Base-by-base conservation (phyloP, 768 basidiomycete species). In the Boletus pseudo-olivaceus region DNA sequence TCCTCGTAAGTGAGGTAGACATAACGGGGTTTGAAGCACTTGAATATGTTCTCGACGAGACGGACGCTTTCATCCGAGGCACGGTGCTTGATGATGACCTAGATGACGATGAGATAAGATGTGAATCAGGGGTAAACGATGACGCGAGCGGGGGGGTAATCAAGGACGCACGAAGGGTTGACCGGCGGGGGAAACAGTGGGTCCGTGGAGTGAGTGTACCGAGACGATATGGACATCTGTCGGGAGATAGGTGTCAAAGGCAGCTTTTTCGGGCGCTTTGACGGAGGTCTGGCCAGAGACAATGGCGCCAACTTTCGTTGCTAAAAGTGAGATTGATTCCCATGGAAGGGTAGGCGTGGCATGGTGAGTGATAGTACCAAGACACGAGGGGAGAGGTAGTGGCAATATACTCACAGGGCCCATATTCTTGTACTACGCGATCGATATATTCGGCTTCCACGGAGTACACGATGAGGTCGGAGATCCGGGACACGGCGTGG, bases 211-310 rank as follows among this genome's bases (percentile, higher is more conserved):
- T 19, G 94, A 97, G 73, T 99, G 97, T 52, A 93, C 82, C 0
- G 94, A 97, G 43, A 98, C 82, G 62, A 99, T 94, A 62, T 87
- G 80, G 12, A 90, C 86, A 63, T 99, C 97, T 2, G 72, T 60
- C 0, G 97, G 97, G 2, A 98, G 84, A 63, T 90, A 77, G 33
- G 82, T 81, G 61, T 99, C 97, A 64, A 97, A 98, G 0, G 97
- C 95, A 2, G 70, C 80, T 58, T 81, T 85, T 68, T 99, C 97
- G 0, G 97, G 97, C 0, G 93, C 90, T 68, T 99, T 99, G 41
- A 98, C 95, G 1, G 92, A 95, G 0, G 96, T 99, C 69, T 99
- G 96, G 1, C 96, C 97, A 1, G 93, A 84, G 27, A 99, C 95
- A 41, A 96, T 83, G 2, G 97, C 93, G 17, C 90, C 82, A 23